Conservation (phyloP, 192 early-diverging fungal genomes). For the Dispira parvispora region DNA sequence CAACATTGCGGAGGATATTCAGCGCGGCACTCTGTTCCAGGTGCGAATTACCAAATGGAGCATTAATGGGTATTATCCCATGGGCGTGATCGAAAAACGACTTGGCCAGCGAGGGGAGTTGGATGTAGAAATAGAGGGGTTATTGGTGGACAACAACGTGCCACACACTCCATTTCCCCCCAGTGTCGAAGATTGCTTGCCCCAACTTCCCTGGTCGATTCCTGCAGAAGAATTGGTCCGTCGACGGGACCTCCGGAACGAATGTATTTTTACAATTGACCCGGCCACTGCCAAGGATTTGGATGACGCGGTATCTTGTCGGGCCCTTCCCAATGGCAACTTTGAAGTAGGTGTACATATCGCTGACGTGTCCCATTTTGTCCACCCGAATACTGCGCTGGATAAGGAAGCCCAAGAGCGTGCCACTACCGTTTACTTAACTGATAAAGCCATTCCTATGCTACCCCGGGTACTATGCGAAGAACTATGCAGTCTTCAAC, state of each 20-base stretch:
- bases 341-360: constrained; percentile 54
- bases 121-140: constrained; percentile 56
- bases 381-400: constrained; percentile 56
- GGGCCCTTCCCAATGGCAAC: constrained; percentile 13
- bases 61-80: not conserved
- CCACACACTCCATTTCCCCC: constrained; percentile 51
- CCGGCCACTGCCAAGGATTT: constrained; percentile 34
- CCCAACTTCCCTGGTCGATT: constrained; percentile 57
- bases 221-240: constrained; percentile 43
- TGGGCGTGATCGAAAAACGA: constrained; percentile 16
- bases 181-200: constrained; percentile 57
- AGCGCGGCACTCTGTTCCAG: not conserved
- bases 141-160: constrained; percentile 73
- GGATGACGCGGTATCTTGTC: constrained; percentile 30
- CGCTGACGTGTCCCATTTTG: constrained; percentile 94
- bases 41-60: not conserved
- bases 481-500: constrained; percentile 66
- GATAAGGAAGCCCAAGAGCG: constrained; percentile 71
- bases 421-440: constrained; percentile 89
- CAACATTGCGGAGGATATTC: not conserved
- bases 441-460: constrained; percentile 87
- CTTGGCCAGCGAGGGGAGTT: constrained; percentile 66
- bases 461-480: constrained; percentile 74
- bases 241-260: constrained; percentile 55
- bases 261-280: constrained; percentile 79